Conservation (phyloP, 78 protist genomes). For the Emiliania huxleyi region DNA sequence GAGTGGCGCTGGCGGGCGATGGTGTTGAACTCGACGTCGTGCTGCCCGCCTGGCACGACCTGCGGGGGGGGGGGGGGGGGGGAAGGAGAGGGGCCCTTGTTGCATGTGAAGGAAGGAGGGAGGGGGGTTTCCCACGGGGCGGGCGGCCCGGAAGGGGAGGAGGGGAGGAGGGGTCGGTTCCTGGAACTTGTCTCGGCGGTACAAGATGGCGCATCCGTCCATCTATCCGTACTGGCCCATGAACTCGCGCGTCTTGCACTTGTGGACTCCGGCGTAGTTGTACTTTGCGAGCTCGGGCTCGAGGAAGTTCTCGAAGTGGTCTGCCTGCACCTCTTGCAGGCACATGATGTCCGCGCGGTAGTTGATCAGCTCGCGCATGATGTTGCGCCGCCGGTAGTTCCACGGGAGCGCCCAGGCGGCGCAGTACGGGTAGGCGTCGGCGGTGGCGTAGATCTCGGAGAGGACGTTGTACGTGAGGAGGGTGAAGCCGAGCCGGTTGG, state of each 20-base stretch:
- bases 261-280: not conserved
- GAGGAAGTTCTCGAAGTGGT: slow-evolving; percentile 14
- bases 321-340: slow-evolving; percentile 36
- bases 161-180: too few species aligned
- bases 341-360: slow-evolving; percentile 1
- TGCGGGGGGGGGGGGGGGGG: too few species aligned
- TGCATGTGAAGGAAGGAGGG: too few species aligned
- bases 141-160: too few species aligned
- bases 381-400: slow-evolving; percentile 13
- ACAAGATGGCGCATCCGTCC: slow-evolving; percentile 15
- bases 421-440: slow-evolving; percentile 25
- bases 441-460: not conserved
- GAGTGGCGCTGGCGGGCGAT: slow-evolving; percentile 11
- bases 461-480: slow-evolving; percentile 1
- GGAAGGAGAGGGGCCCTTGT: too few species aligned
- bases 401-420: slow-evolving; percentile 21
- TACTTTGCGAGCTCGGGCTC: slow-evolving; percentile 2
- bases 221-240: slow-evolving; percentile 30
- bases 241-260: slow-evolving; percentile 33
- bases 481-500: not conserved
- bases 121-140: too few species aligned
- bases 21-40: not conserved
- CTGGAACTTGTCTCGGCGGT: slow-evolving; percentile 12
- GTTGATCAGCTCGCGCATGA: not conserved
- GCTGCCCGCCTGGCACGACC: not conserved